Percentiles rank a stretch among this genome's conserved stretches.
phyloP scores from a whole-genome alignment of 2,329 filamentous ascomycete species.

The Dothideomycetidae sp. region DNA sequence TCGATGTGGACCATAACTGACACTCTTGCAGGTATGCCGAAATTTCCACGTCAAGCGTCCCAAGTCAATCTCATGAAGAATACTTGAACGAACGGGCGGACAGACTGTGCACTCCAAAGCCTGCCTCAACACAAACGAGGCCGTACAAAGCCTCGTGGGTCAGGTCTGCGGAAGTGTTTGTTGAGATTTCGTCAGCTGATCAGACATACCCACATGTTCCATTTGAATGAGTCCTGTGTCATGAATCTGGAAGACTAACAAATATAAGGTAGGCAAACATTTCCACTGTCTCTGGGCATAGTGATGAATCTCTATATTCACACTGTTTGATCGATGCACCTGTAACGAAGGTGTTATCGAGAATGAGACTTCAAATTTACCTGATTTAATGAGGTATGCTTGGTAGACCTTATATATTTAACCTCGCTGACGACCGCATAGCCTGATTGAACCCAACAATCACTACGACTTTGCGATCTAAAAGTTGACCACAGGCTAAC shows the following conservation, averaged over 20 bases:
- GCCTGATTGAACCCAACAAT: slow-evolving; percentile 2
- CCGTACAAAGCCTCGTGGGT: slow-evolving; percentile 52
- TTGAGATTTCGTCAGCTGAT: slow-evolving; percentile 58
- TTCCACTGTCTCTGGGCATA: slow-evolving; percentile 9
- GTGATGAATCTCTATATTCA: slow-evolving; percentile 54
- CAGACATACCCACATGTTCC: slow-evolving; percentile 10
- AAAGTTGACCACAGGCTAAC: no score
- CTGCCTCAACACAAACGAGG: slow-evolving; percentile 38
- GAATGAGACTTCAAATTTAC: slow-evolving; percentile 47
- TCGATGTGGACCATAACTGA: slow-evolving; percentile 11
- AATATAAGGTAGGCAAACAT: slow-evolving; percentile 12
- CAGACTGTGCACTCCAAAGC: slow-evolving; percentile 42
- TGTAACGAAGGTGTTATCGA: slow-evolving; percentile 42
- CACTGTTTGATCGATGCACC: slow-evolving; percentile 49
- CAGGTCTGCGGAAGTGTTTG: slow-evolving; percentile 42
- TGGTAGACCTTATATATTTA: no score
- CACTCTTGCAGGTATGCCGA: slow-evolving; percentile 11
- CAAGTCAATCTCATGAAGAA: slow-evolving; percentile 47
- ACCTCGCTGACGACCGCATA: background rate
- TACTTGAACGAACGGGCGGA: slow-evolving; percentile 55
- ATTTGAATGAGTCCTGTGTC: slow-evolving; percentile 2
- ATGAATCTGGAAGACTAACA: slow-evolving; percentile 13
- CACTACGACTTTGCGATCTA: no score
- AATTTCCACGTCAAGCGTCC: no score
- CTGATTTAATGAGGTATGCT: slow-evolving; percentile 54